Evolutionary conservation across 2,329 filamentous ascomycete species (phyloP).

Genomic region (Elsinoe arachidis): DNA sequence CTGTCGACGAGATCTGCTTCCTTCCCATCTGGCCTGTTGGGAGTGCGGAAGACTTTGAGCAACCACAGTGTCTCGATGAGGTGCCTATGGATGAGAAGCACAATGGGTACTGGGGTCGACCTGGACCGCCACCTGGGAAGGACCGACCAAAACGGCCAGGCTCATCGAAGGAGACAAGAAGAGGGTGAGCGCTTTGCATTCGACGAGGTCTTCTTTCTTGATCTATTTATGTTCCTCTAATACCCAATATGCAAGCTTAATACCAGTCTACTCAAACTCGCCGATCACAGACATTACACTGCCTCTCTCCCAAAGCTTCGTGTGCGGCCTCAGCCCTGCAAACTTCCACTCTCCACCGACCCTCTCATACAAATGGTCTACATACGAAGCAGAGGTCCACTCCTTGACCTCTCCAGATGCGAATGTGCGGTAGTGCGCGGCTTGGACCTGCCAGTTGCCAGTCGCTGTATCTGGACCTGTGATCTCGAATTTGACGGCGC

Average conservation of each 20-base stretch:
- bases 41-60: conserved; percentile 44
- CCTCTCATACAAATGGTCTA: conserved; percentile 6
- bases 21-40: conserved; percentile 59
- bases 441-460: background rate
- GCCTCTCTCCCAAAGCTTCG: conserved; percentile 8
- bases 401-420: background rate
- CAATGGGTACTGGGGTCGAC: conserved; percentile 20
- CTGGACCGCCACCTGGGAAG: conserved; percentile 8
- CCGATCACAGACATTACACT: background rate
- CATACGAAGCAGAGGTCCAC: conserved; percentile 1
- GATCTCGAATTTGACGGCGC: background rate
- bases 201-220: no score
- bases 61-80: conserved; percentile 34
- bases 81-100: conserved; percentile 21
- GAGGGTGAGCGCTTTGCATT: no score
- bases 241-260: background rate
- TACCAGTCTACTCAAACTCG: background rate
- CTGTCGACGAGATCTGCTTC: conserved; percentile 47
- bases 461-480: background rate
- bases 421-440: background rate
- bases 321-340: background rate
- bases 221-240: background rate
- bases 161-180: no score
- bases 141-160: background rate
- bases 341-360: conserved; percentile 1